Base-by-base conservation (phyloP, 2,329 filamentous ascomycete genomes). In the Penicillium sp. region DNA sequence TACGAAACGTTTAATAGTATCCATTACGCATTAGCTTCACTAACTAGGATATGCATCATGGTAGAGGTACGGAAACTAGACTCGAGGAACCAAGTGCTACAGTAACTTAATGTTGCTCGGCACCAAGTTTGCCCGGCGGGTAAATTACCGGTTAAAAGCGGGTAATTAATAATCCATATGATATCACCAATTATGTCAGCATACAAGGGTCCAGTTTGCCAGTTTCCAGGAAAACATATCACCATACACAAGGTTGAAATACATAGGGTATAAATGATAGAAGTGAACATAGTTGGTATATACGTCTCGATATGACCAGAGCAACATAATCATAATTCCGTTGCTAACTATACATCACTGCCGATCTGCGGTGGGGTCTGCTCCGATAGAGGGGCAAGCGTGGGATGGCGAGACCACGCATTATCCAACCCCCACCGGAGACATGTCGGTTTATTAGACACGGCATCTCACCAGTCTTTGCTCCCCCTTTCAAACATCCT, bases 361-460 rank as follows among this genome's bases (percentile, higher is more conserved):
- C 33, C 33, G 33, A 35, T 35, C 33, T 3, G 15, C 55, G 58
- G 58, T 58, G 56, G 58, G 47, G 57, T 49, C 53, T 52, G 40
- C 52, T 60, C 56, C 56, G 58, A 53, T 13, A 31, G 52, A 47
- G 54, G 50, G 44, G 54, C 52, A 51, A 51, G 44, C 46, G 51
- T 44, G 51, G 47, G 52, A 48, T 51, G 54, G 38, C 47, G 35
- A 48, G 40, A 18, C 15, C 15, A 31, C 20, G 3, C 25, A 40
- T 27, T 40, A n/a, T 40, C 25, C 13, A 12, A 39, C n/a, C 55
- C 56, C 55, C 56, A 37, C 55, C 43, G 44, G 50, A 50, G 45
- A 46, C 38, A 45, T 38, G 48, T 44, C 31, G 37, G n/a, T 37
- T 37, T 37, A 37, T 37, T 37, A 37, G 18, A 23, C 33, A 18